phyloP scores from a whole-genome alignment of 345 rosid species.

The Hirschfeldia incana region DNA sequence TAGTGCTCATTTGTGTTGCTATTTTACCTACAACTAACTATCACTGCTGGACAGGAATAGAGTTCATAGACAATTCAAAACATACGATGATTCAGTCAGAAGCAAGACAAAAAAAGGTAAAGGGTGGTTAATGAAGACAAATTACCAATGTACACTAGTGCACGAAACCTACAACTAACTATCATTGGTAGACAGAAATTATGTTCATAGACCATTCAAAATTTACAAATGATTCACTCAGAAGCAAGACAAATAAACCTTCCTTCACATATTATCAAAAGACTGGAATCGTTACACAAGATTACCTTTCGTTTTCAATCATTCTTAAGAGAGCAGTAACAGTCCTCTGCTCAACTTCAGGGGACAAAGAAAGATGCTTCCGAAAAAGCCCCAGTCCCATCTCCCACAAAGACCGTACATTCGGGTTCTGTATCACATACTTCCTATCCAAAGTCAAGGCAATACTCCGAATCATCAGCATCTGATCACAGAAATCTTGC shows the following conservation, averaged over 20 bases:
- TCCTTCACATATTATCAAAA: not conserved
- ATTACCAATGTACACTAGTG: not conserved
- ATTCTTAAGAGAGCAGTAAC: not conserved
- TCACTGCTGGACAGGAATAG: not conserved
- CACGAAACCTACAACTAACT: too few species aligned
- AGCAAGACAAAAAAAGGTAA: constrained; percentile 1
- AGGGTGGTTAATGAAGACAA: not conserved
- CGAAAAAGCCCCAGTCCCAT: constrained; percentile 98
- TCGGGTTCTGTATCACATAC: constrained; percentile 84
- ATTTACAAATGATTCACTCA: too few species aligned
- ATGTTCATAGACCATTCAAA: too few species aligned
- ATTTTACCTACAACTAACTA: not conserved
- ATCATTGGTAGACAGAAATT: too few species aligned
- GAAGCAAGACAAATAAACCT: not conserved
- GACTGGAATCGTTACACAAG: not conserved
- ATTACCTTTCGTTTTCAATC: constrained; percentile 68
- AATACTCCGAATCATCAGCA: constrained; percentile 68
- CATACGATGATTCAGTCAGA: not conserved
- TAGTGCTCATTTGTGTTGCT: not conserved
- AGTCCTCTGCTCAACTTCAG: not conserved
- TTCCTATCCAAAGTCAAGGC: constrained; percentile 91
- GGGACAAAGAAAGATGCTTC: constrained; percentile 32
- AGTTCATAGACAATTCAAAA: constrained; percentile 8
- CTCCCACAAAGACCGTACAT: constrained; percentile 89
- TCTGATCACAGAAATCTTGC: constrained; percentile 1